Percentiles rank a stretch among this genome's conserved stretches.
phyloP scores from a whole-genome alignment of 2,329 filamentous ascomycete genomes.

The Myriangium duriaei region DNA sequence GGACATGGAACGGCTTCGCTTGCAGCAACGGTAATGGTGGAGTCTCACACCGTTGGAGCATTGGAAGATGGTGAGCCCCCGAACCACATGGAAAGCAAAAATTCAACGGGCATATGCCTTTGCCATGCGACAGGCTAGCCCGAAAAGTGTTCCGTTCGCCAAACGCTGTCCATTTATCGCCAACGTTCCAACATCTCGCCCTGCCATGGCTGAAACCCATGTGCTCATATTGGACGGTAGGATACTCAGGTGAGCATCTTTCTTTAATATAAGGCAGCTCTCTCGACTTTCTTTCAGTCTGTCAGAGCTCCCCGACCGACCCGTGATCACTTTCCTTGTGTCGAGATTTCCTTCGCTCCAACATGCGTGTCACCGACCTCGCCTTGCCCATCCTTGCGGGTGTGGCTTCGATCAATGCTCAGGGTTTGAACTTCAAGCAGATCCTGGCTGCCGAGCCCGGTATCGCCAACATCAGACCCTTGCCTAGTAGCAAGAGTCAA shows the following conservation, averaged over 20 bases:
- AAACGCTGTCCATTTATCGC: too few relatives aligned
- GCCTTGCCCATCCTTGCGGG: slow-evolving; percentile 9
- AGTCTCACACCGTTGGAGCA: background rate
- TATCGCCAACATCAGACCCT: slow-evolving; percentile 4
- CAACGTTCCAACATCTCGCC: background rate
- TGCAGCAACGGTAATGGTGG: too few relatives aligned
- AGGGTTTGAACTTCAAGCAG: slow-evolving; percentile 7
- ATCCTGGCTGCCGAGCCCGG: slow-evolving; percentile 6
- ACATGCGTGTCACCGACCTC: slow-evolving; percentile 6
- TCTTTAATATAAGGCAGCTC: slow-evolving; percentile 1
- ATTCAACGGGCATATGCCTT: background rate
- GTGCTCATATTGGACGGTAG: background rate
- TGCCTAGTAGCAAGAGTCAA: background rate
- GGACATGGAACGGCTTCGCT: too few relatives aligned
- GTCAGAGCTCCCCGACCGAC: background rate
- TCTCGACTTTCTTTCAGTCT: background rate
- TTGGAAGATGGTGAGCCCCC: background rate
- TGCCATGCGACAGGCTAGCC: too few relatives aligned
- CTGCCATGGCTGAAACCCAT: slow-evolving; percentile 4
- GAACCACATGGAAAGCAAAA: background rate
- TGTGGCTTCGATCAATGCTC: slow-evolving; percentile 5
- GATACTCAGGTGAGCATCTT: background rate
- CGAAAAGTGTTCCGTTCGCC: too few relatives aligned
- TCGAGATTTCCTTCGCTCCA: background rate
- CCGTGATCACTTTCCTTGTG: background rate